A percentile compares a stretch with the other conserved stretches of the same genome.
These are phyloP conservation scores for Cryptosporidium sp. DNA, from an alignment of 169 alveolate species.

Conservation along the genomic window DNA sequence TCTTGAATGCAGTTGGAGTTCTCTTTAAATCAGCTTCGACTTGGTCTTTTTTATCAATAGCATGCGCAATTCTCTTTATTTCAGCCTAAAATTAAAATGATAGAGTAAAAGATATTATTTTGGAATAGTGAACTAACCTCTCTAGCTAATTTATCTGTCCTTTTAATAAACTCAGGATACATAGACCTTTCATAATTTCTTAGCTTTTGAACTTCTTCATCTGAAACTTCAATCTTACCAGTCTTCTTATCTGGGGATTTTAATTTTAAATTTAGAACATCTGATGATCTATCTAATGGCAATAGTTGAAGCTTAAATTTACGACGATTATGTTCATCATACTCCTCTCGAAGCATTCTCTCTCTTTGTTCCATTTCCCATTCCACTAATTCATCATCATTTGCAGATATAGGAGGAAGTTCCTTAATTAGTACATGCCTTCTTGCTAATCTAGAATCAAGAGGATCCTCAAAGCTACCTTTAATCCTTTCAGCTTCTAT, in stretches of 20 bases:
- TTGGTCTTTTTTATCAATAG: conserved; percentile 30
- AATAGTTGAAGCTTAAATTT: conserved; percentile 18
- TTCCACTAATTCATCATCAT: conserved; percentile 35
- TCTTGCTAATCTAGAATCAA: conserved; percentile 21
- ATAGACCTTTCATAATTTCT: conserved; percentile 33
- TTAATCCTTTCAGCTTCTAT: conserved; percentile 34
- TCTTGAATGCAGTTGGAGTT: conserved; percentile 25
- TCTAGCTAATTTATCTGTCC: conserved; percentile 24
- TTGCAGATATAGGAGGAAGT: conserved; percentile 66
- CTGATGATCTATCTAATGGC: conserved; percentile 18
- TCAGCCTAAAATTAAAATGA: conserved; percentile 24
- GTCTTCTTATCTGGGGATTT: background rate
- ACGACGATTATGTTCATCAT: conserved; percentile 48
- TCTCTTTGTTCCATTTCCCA: conserved; percentile 75
- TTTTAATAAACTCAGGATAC: conserved; percentile 23
- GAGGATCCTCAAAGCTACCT: conserved; percentile 32
- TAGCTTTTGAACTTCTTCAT: conserved; percentile 47
- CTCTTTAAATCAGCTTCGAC: conserved; percentile 49
- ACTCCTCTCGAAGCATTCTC: conserved; percentile 34
- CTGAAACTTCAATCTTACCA: conserved; percentile 40
- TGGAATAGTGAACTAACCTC: conserved; percentile 26
- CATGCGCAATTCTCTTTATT: conserved; percentile 8
- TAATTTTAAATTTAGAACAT: conserved; percentile 2
- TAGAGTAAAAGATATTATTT: background rate
- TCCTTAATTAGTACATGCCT: conserved; percentile 27